Evolutionary conservation across 2,329 filamentous ascomycete species (phyloP), one percentile per base, ranked within the genome.

Genomic region (Aspergillus fumigatus): DNA sequence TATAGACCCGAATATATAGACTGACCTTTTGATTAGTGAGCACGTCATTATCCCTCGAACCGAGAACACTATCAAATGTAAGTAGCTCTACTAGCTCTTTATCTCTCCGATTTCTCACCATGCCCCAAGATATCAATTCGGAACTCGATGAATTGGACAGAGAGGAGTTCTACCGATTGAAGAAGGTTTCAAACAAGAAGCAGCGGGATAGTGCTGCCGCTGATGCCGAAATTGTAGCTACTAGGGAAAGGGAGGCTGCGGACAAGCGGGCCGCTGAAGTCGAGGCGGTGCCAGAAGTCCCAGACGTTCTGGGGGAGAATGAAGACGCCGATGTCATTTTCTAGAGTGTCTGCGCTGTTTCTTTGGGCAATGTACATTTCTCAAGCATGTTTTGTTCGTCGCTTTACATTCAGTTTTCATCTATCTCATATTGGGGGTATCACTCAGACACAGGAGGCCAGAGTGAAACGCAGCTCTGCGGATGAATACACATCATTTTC

Each of bases 61-160:
- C 14, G 94, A 99, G 74, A 99, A 97, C 70, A 99, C 94, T n/a
- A 99, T 99, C 80, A 97, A 96, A 78, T 99, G 87, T 87, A 78
- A 65, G 83, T 67, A 38, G 47, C 45, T 26, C 8, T 29, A 8
- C n/a, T 9, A 48, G n/a, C 21, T 49, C 27, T 17, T 25, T 17
- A 10, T 23, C 19, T 29, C 21, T 14, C 4, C 55, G 41, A 41
- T 32, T n/a, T 10, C 56, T 59, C 50, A 60, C 41, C 40, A 25
- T 19, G 35, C 48, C 52, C 52, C 45, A n/a, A 88, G 86, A 97
- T 71, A 97, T 97, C 82, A 97, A 97, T 78, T 96, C 93, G 1
- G 94, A 99, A 74, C 84, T 99, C 17, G 94, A 99, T 71, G 94
- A 99, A 77, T 82, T 99, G 51, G 95, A 97, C 76, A 86, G 94